Evolutionary conservation across 495 filamentous ascomycete species (phyloP).

Genomic region (Chaetomium cochliodes): DNA sequence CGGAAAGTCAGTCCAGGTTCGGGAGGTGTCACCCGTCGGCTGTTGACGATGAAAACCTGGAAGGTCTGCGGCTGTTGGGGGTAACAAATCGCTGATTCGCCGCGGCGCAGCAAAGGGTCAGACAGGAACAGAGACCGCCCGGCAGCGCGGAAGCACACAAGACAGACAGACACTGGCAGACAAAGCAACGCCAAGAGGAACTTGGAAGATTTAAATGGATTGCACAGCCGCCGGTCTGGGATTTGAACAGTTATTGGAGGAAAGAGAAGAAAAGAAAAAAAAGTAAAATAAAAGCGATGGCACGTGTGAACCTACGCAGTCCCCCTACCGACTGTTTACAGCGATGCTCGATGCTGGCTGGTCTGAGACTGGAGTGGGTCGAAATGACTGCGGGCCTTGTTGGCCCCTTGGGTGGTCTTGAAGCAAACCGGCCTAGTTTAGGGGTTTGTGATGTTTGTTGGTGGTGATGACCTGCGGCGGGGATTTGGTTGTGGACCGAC

Average conservation of each 20-base stretch:
- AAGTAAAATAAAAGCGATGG: neutral
- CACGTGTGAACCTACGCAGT: neutral
- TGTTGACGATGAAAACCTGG: constrained; percentile 4
- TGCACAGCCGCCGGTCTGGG: neutral
- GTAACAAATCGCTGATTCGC: neutral
- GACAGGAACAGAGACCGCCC: neutral
- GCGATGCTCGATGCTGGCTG: neutral
- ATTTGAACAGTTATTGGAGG: neutral
- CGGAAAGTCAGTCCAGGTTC: neutral
- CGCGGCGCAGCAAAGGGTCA: neutral
- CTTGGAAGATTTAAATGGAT: neutral
- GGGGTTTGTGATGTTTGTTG: constrained; percentile 1
- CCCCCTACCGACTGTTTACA: too few species aligned
- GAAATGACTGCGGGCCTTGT: neutral
- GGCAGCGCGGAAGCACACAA: neutral
- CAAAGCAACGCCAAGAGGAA: neutral
- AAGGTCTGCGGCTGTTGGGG: constrained; percentile 3
- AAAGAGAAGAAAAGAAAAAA: neutral
- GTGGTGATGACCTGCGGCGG: neutral
- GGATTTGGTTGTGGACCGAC: neutral
- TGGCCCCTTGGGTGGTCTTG: neutral
- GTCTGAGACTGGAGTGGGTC: neutral
- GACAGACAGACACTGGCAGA: too few species aligned
- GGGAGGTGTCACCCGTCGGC: neutral
- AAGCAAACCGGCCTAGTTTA: too few species aligned